Base-by-base conservation (phyloP, 2,329 filamentous ascomycete species). In the Aspergillus jensenii region DNA sequence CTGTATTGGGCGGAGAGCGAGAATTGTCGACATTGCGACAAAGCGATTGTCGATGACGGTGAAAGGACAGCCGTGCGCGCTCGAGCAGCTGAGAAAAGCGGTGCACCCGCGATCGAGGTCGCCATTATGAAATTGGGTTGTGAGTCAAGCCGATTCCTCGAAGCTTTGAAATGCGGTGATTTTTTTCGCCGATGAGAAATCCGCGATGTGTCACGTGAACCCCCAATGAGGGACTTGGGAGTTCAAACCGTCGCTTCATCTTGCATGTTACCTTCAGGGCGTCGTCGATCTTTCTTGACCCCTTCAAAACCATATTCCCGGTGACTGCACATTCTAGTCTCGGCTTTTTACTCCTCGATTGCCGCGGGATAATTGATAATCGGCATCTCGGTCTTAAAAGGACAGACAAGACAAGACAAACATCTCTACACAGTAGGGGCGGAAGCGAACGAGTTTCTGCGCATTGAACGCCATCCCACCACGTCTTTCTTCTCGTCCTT, bases 21-120 rank as follows among this genome's bases (percentile, higher is more conserved):
- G 56, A 78, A 76, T 53, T 62, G 52, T 50, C 75, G 74, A 59
- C 62, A 70, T 66, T 69, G 69, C 50, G 58, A 67, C 47, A 63
- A 64, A 35, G 63, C 56, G 15, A 61, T 27, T 19, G 57, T 39
- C 17, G 58, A 35, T 49, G 53, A 54, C 19, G 57, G 49, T 43
- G 63, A 63, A 31, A 59, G 37, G 52, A 63, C 50, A n/a, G 59
- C n/a, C 44, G 58, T 41, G 39, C 52, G 61, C 40, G 65, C 56
- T 46, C 66, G 62, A 41, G 60, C 27, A 44, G 53, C 60, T 45
- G 61, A 59, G 55, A 68, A 54, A 19, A 68, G 37, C 55, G 64
- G 60, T 58, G 62, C 64, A 52, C 64, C 59, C 21, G 65, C 62
- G 59, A 72, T 57, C 43, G 69, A 68, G 58, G 68, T 69, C 41